Base-by-base conservation (phyloP, 2,329 filamentous ascomycete genomes). In the Lojkania enalia region DNA sequence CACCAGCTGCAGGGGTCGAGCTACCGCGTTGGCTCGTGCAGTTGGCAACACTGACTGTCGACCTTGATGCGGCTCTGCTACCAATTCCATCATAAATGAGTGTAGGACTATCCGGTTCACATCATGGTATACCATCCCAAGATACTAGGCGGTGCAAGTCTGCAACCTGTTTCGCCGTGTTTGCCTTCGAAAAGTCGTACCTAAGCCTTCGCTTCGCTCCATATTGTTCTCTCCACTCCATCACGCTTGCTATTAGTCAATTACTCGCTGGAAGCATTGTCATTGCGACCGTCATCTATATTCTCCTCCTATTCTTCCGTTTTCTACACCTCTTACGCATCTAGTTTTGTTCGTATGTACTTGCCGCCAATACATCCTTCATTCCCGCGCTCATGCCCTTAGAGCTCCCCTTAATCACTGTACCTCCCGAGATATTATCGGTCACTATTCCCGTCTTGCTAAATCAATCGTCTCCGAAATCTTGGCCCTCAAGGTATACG, bases 51-150 rank as follows among this genome's bases (percentile, higher is more conserved):
- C 20, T 41, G n/a, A 40, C 44, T 44, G 44, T 18, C 5, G 20
- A 13, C n/a, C n/a, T n/a, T n/a, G n/a, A 64, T 69, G 66, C 61
- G 66, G 66, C 66, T 69, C 66, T 69, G 66, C 64, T 46, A 57
- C 18, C 20, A 19, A 14, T 44, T 44, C 42, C 27, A 55, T 47
- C 61, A 66, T 69, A 67, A 67, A 67, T 57, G 49, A 58, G 18
- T 44, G 49, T 37, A 47, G 41, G 52, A 44, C 48, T 57, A 57
- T 55, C 32, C 46, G 49, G 49, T 40, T 51, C 48, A 39, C 52
- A 46, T 19, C 45, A 48, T 48, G 52, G 48, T 49, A 50, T 54
- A 54, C 48, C 39, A 52, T 47, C 52, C 52, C 47, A 50, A 44
- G 53, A 38, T 44, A 49, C 49, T 41, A 51, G 61, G 63, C 63